A percentile compares a stretch with the other conserved stretches of the same genome.
Conservation (phyloP, 2,329 filamentous ascomycete genomes). For the Phoma sp. region DNA sequence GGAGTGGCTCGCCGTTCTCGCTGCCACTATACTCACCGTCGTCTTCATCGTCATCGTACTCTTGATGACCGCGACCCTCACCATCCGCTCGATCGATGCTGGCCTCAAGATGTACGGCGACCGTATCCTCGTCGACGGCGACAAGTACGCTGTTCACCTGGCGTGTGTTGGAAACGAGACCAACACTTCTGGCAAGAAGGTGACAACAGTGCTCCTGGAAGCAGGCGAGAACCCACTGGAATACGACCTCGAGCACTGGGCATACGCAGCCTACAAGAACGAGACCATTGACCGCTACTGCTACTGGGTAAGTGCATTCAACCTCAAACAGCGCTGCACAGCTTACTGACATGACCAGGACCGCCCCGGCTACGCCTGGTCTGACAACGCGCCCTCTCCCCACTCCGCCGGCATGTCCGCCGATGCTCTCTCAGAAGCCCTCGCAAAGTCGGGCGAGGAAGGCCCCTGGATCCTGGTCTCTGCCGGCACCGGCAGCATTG, state of each 20-base stretch:
- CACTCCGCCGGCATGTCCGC: constrained; percentile 92
- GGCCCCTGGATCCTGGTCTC: constrained; percentile 90
- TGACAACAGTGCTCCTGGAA: constrained; percentile 86
- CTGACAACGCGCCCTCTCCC: constrained; percentile 90
- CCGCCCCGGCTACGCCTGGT: constrained; percentile 86
- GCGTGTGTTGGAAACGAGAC: constrained; percentile 78
- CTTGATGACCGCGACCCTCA: constrained; percentile 78
- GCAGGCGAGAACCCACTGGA: constrained; percentile 82
- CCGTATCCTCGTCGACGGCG: constrained; percentile 78
- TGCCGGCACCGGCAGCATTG: constrained; percentile 84
- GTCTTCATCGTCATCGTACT: constrained; percentile 72
- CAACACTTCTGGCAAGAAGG: constrained; percentile 59
- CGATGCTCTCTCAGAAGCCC: constrained; percentile 84
- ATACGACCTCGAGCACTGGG: constrained; percentile 78
- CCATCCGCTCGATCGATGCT: constrained; percentile 80
- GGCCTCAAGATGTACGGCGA: constrained; percentile 75
- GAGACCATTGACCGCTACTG: constrained; percentile 88
- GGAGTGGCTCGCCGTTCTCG: constrained; percentile 83
- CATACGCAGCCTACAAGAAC: constrained; percentile 75
- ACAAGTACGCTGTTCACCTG: constrained; percentile 86
- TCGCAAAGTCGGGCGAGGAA: constrained; percentile 78
- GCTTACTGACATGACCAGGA: constrained; percentile 55
- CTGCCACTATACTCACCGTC: constrained; percentile 73
- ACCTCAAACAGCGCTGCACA: neutral
- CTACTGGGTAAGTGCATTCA: constrained; percentile 64